Conservation (phyloP, 148 eudicot genomes). For the Dysphania ambrosioides region DNA sequence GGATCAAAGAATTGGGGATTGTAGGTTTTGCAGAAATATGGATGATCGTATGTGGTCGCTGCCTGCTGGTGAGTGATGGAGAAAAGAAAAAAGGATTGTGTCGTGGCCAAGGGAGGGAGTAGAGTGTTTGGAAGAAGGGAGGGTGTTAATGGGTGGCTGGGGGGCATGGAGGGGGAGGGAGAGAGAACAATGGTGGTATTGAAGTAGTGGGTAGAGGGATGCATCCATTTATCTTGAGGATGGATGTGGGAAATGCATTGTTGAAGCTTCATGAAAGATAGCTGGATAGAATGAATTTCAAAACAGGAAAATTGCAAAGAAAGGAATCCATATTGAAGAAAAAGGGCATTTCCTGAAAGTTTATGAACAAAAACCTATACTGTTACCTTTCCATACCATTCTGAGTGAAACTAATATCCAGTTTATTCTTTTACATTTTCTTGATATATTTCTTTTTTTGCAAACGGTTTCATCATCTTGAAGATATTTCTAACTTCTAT, state of each 20-base stretch:
- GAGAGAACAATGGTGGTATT: neutral
- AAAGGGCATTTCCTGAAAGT: neutral
- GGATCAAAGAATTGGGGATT: neutral
- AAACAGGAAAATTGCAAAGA: neutral
- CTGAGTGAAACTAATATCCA: neutral
- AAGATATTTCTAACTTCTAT: too few species aligned
- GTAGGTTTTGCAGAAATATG: neutral
- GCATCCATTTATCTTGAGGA: neutral
- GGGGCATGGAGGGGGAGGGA: neutral
- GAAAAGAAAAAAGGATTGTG: neutral
- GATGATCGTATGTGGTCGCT: neutral
- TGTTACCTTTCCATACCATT: neutral
- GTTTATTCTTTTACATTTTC: too few species aligned
- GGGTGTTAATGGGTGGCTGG: neutral
- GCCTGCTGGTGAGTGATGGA: neutral
- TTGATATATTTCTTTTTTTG: too few species aligned
- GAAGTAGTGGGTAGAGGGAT: neutral
- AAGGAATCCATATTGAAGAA: neutral
- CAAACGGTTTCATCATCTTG: too few species aligned
- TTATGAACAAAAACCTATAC: neutral
- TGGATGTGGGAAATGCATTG: neutral
- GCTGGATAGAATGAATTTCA: neutral
- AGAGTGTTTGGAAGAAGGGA: neutral
- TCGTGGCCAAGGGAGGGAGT: neutral
- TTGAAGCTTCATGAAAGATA: neutral